Base-by-base conservation (phyloP, 2,329 filamentous ascomycete genomes). In the Botrytis galanthina region DNA sequence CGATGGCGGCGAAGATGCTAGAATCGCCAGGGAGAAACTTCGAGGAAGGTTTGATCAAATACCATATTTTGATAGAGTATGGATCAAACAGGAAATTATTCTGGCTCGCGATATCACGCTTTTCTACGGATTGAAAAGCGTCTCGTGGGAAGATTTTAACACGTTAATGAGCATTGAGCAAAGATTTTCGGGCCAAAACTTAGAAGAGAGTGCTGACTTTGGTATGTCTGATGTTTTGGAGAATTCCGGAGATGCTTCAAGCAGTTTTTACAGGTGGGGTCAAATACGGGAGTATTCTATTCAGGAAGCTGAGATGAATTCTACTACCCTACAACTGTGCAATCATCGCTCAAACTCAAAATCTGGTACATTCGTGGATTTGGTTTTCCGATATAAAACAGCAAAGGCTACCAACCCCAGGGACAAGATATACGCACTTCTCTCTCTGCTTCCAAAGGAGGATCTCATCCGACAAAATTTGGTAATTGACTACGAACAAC, bases 371-470 rank as follows among this genome's bases (percentile, higher is more conserved):
- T 69, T 69, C 10, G 37, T 69, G 8, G 37, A 69, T 14, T 32
- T 69, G 10, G 48, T 69, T 32, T 37, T 69, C 37, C 29, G 66
- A 8, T 69, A 69, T 32, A 26, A 48, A 22, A 57, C 35, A 22
- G 48, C 66, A 16, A 69, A 57, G 10, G 51, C 54, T 46, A 71
- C 54, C 32, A 51, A 71, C n/a, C 29, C 59, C 12, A 44, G 69
- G 12, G 69, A 71, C 29, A 71, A 71, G 10, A 51, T 71, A 22
- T 71, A 71, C n/a, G 69, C 69, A 12, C 69, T 71, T n/a, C 69
- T 71, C 59, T 63, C 69, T 20, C 69, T 71, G 32, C 29, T 63
- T 20, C 59, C 69, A n/a, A 35, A 63, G 35, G 54, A 71, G 3
- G 57, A 71, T 29, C 14, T 46, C 32, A 39, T 63, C 39, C 69